phyloP scores from a whole-genome alignment of 306 rosid species.

The Sindora glabra region DNA sequence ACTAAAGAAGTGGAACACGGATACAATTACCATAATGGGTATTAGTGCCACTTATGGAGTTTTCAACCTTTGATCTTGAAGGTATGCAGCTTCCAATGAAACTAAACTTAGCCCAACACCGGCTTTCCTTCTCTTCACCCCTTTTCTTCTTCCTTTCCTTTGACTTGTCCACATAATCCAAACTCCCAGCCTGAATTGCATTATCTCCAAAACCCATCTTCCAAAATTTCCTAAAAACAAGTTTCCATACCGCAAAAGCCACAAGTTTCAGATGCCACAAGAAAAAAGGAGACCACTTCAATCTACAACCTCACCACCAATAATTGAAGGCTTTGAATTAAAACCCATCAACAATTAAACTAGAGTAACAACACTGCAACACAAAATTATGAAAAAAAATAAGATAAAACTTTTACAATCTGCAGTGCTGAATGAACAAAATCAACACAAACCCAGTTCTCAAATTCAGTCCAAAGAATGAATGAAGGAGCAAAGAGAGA shows the following conservation, averaged over 20 bases:
- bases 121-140: constrained; percentile 40
- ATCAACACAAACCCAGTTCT: neutral
- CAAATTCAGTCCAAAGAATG: constrained; percentile 15
- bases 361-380: no score
- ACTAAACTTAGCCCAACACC: constrained; percentile 58
- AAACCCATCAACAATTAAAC: neutral
- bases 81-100: constrained; percentile 61
- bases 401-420: no score
- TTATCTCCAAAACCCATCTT: constrained; percentile 64
- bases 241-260: constrained; percentile 21
- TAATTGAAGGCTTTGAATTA: constrained; percentile 13
- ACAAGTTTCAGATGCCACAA: neutral
- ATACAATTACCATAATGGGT: constrained; percentile 47
- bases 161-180: constrained; percentile 55
- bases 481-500: neutral
- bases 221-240: constrained; percentile 19
- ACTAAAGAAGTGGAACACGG: neutral
- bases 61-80: constrained; percentile 82
- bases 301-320: constrained; percentile 9
- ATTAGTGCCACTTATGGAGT: constrained; percentile 50
- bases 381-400: no score
- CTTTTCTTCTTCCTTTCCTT: constrained; percentile 38
- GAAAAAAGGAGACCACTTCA: neutral
- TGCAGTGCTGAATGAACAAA: neutral
- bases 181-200: constrained; percentile 57